phyloP scores from a whole-genome alignment of 2,329 filamentous ascomycete genomes.

The Cladosporium sp. region DNA sequence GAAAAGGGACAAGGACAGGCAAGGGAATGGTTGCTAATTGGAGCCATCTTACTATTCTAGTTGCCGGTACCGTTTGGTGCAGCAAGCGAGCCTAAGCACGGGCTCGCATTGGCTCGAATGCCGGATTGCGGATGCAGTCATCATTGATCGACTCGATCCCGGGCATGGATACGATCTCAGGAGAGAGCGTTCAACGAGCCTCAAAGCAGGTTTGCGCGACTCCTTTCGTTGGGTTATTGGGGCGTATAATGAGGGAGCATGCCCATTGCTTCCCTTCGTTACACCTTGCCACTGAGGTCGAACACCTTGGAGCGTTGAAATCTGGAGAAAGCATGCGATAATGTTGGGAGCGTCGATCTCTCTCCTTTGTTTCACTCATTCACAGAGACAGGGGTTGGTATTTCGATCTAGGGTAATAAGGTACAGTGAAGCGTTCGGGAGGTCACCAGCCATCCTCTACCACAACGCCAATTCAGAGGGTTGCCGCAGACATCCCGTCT shows the following conservation, averaged over 20 bases:
- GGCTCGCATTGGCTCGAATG: not conserved
- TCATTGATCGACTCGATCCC: slow-evolving; percentile 4
- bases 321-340: not conserved
- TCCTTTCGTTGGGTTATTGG: not conserved
- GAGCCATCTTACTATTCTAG: not conserved
- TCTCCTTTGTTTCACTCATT: not conserved
- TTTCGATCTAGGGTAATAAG: slow-evolving; percentile 4
- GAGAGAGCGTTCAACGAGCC: not conserved
- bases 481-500: not conserved
- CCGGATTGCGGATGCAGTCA: not conserved
- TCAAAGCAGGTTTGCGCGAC: not conserved
- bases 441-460: slow-evolving; percentile 3
- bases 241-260: not conserved
- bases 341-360: not conserved
- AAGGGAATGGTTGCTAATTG: not conserved
- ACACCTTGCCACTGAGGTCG: not conserved
- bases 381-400: not conserved
- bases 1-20: not conserved
- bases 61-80: not conserved
- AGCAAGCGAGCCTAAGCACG: not conserved
- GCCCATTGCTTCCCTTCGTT: not conserved
- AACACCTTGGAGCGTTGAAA: not conserved
- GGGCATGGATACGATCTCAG: not conserved
- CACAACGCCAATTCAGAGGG: not conserved
- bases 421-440: not conserved